A percentile compares a stretch with the other conserved stretches of the same genome.
phyloP scores from a whole-genome alignment of 2,329 filamentous ascomycete species.

The Helotiales sp. region DNA sequence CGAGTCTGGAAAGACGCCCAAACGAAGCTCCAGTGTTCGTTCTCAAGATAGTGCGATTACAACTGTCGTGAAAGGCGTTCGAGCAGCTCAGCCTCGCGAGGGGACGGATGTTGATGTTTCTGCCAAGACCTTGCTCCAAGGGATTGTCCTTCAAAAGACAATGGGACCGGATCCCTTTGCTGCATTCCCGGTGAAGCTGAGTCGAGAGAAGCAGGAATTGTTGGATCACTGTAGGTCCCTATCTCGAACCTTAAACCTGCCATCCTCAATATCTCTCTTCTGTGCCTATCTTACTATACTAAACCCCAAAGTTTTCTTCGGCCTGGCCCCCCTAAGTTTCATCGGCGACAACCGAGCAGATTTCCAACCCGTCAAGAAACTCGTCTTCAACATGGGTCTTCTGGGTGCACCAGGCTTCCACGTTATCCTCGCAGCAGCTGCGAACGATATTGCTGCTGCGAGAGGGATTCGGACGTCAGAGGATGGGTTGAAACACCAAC shows the following conservation, averaged over 20 bases:
- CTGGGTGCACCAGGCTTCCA: conserved; percentile 19
- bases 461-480: conserved; percentile 12
- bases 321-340: conserved; percentile 12
- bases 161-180: conserved; percentile 17
- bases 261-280: too few relatives aligned
- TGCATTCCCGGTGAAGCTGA: conserved; percentile 16
- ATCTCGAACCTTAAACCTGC: neutral
- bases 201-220: conserved; percentile 8
- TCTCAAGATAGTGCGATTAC: neutral
- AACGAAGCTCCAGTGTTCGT: neutral
- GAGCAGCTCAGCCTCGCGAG: neutral
- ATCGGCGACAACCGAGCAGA: conserved; percentile 11
- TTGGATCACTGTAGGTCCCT: conserved; percentile 20
- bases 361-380: conserved; percentile 21
- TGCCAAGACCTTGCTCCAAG: neutral
- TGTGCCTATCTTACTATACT: too few relatives aligned
- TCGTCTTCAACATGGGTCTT: conserved; percentile 20
- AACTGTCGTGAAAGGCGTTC: neutral
- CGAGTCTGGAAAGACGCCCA: neutral
- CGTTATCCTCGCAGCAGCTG: conserved; percentile 14
- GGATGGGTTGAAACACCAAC: conserved; percentile 15
- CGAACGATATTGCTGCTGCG: conserved; percentile 17
- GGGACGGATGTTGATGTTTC: neutral
- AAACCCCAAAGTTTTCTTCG: conserved; percentile 21
- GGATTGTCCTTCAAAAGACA: neutral